Evolutionary conservation across 2,329 filamentous ascomycete species (phyloP).

Genomic region (Grosmannia penicillata): DNA sequence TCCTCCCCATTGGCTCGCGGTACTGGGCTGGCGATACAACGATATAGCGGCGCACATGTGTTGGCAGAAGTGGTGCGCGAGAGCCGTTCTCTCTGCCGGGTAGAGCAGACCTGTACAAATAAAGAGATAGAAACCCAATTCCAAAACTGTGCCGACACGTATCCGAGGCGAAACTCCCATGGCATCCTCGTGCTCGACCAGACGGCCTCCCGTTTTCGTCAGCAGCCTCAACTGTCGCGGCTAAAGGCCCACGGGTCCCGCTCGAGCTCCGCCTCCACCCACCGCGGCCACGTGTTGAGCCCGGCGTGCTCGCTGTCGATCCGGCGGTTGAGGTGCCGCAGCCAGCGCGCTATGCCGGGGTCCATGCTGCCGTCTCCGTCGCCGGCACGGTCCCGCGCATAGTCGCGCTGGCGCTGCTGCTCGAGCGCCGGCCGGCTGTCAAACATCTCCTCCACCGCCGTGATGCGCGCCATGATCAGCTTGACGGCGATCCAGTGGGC

Average conservation of each 20-base stretch:
- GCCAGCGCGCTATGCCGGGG: constrained; percentile 32
- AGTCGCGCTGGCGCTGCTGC: constrained; percentile 13
- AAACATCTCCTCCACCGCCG: constrained; percentile 4
- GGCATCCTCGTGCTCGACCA: no score
- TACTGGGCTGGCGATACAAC: no score
- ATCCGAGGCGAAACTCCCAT: no score
- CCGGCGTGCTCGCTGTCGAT: constrained; percentile 27
- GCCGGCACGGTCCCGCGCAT: not conserved
- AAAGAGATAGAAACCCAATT: no score
- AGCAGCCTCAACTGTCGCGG: no score
- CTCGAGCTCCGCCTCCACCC: constrained; percentile 37
- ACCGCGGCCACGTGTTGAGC: constrained; percentile 38
- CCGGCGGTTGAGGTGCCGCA: constrained; percentile 32
- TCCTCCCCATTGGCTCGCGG: no score
- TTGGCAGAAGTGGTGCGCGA: no score
- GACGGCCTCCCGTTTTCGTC: no score
- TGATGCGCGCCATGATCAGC: constrained; percentile 37
- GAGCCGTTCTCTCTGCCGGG: no score
- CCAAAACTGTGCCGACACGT: no score
- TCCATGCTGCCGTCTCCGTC: constrained; percentile 16
- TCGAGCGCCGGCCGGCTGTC: constrained; percentile 6
- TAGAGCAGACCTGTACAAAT: no score
- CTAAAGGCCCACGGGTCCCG: constrained; percentile 31
- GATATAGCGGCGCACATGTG: no score
- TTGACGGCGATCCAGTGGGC: constrained; percentile 40